Conservation (phyloP, 345 rosid species). For the Citropsis articulata region DNA sequence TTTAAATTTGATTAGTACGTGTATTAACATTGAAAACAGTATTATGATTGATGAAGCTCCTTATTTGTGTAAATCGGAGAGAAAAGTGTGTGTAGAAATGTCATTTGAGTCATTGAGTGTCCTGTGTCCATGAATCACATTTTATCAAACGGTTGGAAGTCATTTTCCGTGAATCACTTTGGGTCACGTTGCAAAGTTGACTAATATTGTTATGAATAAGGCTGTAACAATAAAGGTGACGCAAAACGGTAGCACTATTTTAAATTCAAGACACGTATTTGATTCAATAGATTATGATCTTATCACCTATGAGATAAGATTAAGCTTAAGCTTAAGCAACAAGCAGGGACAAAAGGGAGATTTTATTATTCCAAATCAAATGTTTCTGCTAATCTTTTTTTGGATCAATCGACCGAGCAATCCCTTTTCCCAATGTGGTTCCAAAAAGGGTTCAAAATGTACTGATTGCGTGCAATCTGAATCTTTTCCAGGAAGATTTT, state of each 20-base stretch:
- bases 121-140: not conserved
- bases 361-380: too few relatives aligned
- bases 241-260: not conserved
- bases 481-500: constrained; percentile 7
- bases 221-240: not conserved
- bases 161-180: constrained; percentile 1
- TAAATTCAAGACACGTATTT: not conserved
- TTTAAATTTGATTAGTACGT: not conserved
- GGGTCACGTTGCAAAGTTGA: constrained; percentile 22
- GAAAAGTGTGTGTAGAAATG: not conserved
- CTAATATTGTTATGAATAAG: not conserved
- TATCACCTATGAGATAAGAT: not conserved
- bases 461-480: not conserved
- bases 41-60: not conserved
- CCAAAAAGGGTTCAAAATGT: not conserved
- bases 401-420: too few relatives aligned
- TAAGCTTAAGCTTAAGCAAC: not conserved
- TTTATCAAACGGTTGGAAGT: constrained; percentile 2
- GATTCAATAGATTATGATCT: not conserved
- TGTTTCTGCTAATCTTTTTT: too few relatives aligned
- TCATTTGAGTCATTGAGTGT: too few relatives aligned
- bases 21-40: not conserved
- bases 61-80: too few relatives aligned
- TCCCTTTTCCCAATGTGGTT: too few relatives aligned
- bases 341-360: not conserved